Percentiles rank a stretch among this genome's conserved stretches.
These are phyloP conservation scores for Cenchrus americanus DNA, from an alignment of 176 grass and related monocot genomes.

Conservation along the genomic window DNA sequence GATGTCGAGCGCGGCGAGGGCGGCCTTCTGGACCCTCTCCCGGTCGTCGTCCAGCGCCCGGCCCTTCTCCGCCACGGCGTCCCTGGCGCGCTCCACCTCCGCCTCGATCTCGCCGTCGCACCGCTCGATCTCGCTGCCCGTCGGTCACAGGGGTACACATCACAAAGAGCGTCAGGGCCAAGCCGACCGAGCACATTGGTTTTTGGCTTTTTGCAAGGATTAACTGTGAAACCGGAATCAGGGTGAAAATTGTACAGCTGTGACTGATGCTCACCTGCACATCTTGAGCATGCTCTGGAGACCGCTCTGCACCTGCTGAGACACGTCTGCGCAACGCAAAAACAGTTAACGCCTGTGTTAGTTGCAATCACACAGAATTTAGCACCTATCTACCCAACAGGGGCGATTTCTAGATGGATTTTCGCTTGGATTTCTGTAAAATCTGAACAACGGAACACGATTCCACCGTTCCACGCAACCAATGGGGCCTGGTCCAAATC, in stretches of 20 bases:
- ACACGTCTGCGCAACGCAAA: slow-evolving; percentile 60
- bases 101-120: slow-evolving; percentile 68
- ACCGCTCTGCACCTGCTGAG: slow-evolving; percentile 73
- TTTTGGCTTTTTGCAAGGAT: slow-evolving; percentile 8
- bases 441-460: neutral
- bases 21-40: slow-evolving; percentile 79
- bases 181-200: neutral
- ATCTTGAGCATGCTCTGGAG: slow-evolving; percentile 90
- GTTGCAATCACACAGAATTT: neutral
- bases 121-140: slow-evolving; percentile 77
- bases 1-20: slow-evolving; percentile 73
- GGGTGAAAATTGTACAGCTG: neutral
- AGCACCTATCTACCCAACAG: neutral
- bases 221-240: neutral
- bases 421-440: neutral
- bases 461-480: neutral
- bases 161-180: neutral
- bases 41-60: slow-evolving; percentile 67
- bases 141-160: neutral
- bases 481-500: neutral
- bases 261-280: slow-evolving; percentile 47
- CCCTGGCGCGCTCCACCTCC: slow-evolving; percentile 85
- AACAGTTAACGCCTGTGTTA: neutral
- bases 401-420: neutral
- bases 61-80: slow-evolving; percentile 56